A percentile compares a stretch with the other conserved stretches of the same genome.
Conservation (phyloP, 2,329 filamentous ascomycete genomes). For the Neocucurbitaria cava region DNA sequence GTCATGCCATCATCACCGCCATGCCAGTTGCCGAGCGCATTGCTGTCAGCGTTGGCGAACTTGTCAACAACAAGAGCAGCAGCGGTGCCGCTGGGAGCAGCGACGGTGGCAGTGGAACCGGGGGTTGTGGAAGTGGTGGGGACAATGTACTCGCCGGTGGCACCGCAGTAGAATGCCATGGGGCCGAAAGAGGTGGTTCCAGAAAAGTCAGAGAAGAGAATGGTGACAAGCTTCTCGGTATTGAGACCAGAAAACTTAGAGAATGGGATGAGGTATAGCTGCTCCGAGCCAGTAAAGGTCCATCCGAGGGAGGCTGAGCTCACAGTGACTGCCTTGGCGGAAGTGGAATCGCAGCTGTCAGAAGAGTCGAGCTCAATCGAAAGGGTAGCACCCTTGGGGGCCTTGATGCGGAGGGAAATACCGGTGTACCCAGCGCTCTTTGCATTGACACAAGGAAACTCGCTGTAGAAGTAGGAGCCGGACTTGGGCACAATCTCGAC, state of each 20-base stretch:
- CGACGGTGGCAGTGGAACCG: constrained; percentile 56
- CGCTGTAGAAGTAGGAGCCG: constrained; percentile 65
- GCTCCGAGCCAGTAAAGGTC: constrained; percentile 66
- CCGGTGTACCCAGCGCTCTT: constrained; percentile 61
- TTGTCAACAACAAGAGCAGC: constrained; percentile 65
- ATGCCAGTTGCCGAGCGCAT: constrained; percentile 70
- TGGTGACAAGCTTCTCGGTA: constrained; percentile 58
- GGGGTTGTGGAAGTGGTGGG: constrained; percentile 51
- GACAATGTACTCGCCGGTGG: constrained; percentile 59
- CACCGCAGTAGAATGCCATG: constrained; percentile 66
- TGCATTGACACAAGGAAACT: constrained; percentile 62
- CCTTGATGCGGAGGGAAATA: constrained; percentile 63
- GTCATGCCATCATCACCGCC: constrained; percentile 68
- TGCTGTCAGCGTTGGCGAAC: constrained; percentile 61
- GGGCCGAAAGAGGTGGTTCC: constrained; percentile 61
- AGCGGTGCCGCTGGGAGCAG: constrained; percentile 59
- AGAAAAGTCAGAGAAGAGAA: constrained; percentile 59
- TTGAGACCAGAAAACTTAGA: constrained; percentile 60
- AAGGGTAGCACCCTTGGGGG: constrained; percentile 59
- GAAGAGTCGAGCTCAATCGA: constrained; percentile 60
- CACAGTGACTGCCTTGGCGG: constrained; percentile 44
- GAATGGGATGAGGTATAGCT: constrained; percentile 66
- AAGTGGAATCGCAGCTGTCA: constrained; percentile 53
- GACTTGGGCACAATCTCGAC: constrained; percentile 60
- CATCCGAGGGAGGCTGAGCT: constrained; percentile 62